These are phyloP conservation scores for Astragalus membranaceus DNA, from an alignment of 306 rosid genomes.

Conservation along the genomic window DNA sequence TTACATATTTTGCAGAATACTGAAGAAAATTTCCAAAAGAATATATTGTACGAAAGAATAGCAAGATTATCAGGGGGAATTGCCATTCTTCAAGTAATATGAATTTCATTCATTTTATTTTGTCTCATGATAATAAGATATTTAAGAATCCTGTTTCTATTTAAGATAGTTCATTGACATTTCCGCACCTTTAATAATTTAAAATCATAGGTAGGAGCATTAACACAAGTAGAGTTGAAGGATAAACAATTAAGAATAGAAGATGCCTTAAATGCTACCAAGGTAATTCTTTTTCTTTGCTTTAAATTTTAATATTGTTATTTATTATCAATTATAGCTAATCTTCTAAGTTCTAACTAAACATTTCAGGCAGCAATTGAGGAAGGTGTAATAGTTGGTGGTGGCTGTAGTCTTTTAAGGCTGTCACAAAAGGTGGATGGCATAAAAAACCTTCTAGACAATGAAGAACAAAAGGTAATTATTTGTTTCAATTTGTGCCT, in stretches of 20 bases:
- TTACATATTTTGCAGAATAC: constrained; percentile 59
- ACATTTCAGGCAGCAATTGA: constrained; percentile 76
- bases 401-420: constrained; percentile 91
- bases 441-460: constrained; percentile 60
- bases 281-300: constrained; percentile 41
- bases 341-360: constrained; percentile 26
- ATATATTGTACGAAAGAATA: constrained; percentile 73
- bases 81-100: constrained; percentile 77
- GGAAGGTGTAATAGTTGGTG: constrained; percentile 96
- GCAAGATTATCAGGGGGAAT: constrained; percentile 82
- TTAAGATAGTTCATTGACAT: constrained; percentile 14
- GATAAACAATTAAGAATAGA: constrained; percentile 84
- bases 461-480: constrained; percentile 76
- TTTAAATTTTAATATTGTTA: constrained; percentile 1
- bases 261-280: constrained; percentile 89
- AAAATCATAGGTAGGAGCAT: constrained; percentile 85
- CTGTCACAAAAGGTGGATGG: constrained; percentile 62
- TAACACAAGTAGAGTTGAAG: constrained; percentile 85
- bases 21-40: constrained; percentile 70
- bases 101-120: constrained; percentile 6
- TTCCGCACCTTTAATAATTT: background rate
- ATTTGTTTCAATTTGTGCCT: background rate
- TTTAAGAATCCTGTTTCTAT: background rate
- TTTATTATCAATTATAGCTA: background rate
- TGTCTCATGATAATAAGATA: background rate